Percentiles rank a stretch among this genome's conserved stretches.
phyloP scores from a whole-genome alignment of 345 rosid genomes.

The Populus simonii region DNA sequence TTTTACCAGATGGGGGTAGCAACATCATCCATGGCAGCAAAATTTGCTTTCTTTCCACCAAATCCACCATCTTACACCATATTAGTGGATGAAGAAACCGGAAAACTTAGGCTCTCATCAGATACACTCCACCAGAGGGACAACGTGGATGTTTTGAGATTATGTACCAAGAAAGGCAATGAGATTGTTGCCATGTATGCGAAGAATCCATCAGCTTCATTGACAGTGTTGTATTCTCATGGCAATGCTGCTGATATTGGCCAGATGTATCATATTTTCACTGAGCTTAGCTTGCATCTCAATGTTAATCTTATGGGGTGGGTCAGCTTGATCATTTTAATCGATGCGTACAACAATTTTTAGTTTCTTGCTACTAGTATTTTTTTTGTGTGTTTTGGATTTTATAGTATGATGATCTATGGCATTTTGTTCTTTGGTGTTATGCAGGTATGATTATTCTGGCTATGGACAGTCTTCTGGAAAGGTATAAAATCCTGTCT shows the following conservation, averaged over 20 bases:
- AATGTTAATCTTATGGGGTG: constrained; percentile 89
- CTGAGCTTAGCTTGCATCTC: constrained; percentile 67
- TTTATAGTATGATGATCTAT: not conserved
- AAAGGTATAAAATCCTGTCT: constrained; percentile 49
- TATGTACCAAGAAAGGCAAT: constrained; percentile 64
- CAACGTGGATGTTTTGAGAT: constrained; percentile 60
- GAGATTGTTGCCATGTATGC: constrained; percentile 64
- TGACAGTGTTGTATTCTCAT: constrained; percentile 79
- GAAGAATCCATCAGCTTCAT: constrained; percentile 65
- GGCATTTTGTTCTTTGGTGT: not conserved
- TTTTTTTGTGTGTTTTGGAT: not conserved
- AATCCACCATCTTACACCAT: constrained; percentile 74
- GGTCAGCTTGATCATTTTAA: constrained; percentile 41
- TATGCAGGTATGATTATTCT: constrained; percentile 78
- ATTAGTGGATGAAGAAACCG: constrained; percentile 48
- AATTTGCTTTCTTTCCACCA: constrained; percentile 92
- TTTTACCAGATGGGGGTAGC: constrained; percentile 60
- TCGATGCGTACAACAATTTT: not conserved
- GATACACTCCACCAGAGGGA: constrained; percentile 45
- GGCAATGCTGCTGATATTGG: constrained; percentile 96
- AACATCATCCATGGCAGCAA: constrained; percentile 89
- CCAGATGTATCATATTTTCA: constrained; percentile 62
- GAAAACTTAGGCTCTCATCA: constrained; percentile 52
- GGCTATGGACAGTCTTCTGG: constrained; percentile 91
- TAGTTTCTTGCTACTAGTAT: not conserved